Base-by-base conservation (phyloP, 352 stramenopile species). In the Pythium dissimile region DNA sequence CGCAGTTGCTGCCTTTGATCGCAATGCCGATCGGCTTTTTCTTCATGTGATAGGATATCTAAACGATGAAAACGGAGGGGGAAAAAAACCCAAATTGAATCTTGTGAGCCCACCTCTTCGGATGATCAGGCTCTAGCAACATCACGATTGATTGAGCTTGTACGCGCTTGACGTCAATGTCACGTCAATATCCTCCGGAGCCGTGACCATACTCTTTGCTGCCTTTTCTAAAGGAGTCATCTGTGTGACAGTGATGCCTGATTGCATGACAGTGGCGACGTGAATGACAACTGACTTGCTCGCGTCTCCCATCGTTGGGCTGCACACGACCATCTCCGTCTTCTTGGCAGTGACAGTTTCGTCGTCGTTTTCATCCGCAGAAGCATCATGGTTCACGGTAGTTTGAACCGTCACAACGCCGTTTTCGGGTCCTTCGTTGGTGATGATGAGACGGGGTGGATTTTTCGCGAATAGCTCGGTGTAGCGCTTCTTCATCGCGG, bases 271-370 rank as follows among this genome's bases (percentile, higher is more conserved):
- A 8, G 68, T 61, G 11, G 69, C 77, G 5, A 71, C 35, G 51
- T 88, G 64, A 23, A 91, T 67, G 21, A 66, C 23, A 30, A 9
- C 26, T n/a, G 51, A 32, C 13, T 39, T 38, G 12, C 23, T 26
- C 15, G n/a, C 13, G 20, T 52, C 1, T 51, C 59, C 34, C 12
- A 26, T 51, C n/a, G 72, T 61, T 13, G 67, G 47, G 57, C 75
- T 77, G 39, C 78, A 86, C 18, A 60, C 66, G 23, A 88, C 55
- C 31, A 89, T 49, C 34, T 88, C 66, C 27, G 78, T 88, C 31
- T 85, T 85, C 63, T 84, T 84, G 18, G 80, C n/a, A n/a, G n/a
- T 71, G 2, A 75, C 28, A 13, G 53, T 26, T 2, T 23, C 21
- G 21, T 55, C 58, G 13, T 66, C 71, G 15, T 67, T 59, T 9